These are phyloP conservation scores for Hypoxylon rickii DNA, from an alignment of 495 filamentous ascomycete genomes.

Conservation along the genomic window DNA sequence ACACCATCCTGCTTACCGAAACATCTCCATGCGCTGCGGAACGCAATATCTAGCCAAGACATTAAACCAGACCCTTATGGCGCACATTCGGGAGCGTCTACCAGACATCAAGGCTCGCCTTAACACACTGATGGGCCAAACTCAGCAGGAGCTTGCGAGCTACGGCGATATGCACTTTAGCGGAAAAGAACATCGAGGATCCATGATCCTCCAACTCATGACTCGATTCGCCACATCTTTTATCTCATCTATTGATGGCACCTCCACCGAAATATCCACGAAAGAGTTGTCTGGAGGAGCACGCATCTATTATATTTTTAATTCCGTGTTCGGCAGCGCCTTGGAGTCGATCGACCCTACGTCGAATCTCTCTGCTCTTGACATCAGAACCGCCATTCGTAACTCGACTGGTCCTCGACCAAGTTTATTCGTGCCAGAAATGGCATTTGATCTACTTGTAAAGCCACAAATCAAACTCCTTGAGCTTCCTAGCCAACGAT, in stretches of 20 bases:
- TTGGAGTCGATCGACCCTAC: constrained; percentile 96
- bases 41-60: constrained; percentile 96
- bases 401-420: constrained; percentile 97
- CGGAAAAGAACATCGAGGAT: constrained; percentile 94
- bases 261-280: constrained; percentile 96
- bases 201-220: constrained; percentile 95
- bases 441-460: constrained; percentile 95
- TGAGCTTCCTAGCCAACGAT: constrained; percentile 93
- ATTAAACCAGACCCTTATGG: constrained; percentile 92
- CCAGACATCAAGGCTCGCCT: constrained; percentile 98
- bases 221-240: constrained; percentile 97
- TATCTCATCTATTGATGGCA: constrained; percentile 98
- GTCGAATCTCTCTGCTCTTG: constrained; percentile 89
- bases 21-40: constrained; percentile 91
- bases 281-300: constrained; percentile 98
- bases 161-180: constrained; percentile 99
- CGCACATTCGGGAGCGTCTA: constrained; percentile 91
- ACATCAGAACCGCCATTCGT: constrained; percentile 96
- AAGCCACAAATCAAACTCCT: constrained; percentile 98
- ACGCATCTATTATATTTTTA: constrained; percentile 99
- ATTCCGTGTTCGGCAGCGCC: constrained; percentile 97
- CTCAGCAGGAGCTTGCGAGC: constrained; percentile 96
- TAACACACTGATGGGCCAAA: constrained; percentile 98
- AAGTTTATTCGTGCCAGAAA: constrained; percentile 94
- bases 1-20: constrained; percentile 95